Evolutionary conservation across 441 rosid genomes (phyloP), one percentile per base, ranked within the genome.

Genomic region (Kokia cookei): DNA sequence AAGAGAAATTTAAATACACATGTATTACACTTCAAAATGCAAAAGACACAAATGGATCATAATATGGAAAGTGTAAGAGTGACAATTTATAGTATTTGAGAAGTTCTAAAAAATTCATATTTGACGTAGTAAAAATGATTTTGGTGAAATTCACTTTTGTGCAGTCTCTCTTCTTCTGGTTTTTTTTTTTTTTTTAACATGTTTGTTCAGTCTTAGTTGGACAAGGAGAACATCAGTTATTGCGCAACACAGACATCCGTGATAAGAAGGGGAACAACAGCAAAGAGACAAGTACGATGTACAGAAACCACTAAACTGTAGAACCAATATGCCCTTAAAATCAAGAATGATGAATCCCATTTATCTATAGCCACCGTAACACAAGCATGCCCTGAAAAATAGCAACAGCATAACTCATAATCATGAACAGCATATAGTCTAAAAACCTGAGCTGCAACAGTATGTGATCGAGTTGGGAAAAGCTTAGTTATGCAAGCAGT

Each of bases 401-500:
- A 70, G 24, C 4, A 19, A 58, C 3, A 42, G 32, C 73, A 72
- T 19, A 26, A 66, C 48, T 19, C 24, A 50, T 37, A 51, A 35
- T 59, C 60, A 29, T 2, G 5, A 69, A 32, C 12, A 26, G 15
- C 54, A 17, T 29, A 37, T 15, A n/a, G 15, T 17, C 26, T n/a
- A 26, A 17, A 29, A 74, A 91, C 99, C 97, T 95, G 99, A 71
- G 99, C 99, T 3, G 99, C 99, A 75, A 95, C 99, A 0, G 98
- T 95, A 76, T 95, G 99, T 0, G 97, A 95, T 42, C 99, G 90
- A 19, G 99, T 93, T 0, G 97, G 97, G 65, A 95, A 93, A 53
- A 95, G 97, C 88, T 95, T 95, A 80, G 99, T 95, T 78, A 95
- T 86, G 79, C 98, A 95, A 83, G 99, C 99, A 1, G 97, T 95